phyloP scores from a whole-genome alignment of 768 basidiomycete genomes.

The Trametes maxima region DNA sequence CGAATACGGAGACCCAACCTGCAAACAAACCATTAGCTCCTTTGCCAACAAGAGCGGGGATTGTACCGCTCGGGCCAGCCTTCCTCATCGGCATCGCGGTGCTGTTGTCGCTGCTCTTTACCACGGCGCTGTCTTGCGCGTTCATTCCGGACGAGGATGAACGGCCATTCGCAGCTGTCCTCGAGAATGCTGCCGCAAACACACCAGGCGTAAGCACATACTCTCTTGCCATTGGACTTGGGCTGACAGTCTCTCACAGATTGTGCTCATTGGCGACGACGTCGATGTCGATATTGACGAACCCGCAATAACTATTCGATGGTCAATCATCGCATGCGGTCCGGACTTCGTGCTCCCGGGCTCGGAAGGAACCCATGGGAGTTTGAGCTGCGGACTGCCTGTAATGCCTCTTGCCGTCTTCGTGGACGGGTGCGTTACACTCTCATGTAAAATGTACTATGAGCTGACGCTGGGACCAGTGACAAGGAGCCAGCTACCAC shows the following conservation, averaged over 20 bases:
- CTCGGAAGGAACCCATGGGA: constrained; percentile 50
- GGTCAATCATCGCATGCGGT: constrained; percentile 59
- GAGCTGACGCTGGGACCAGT: constrained; percentile 29
- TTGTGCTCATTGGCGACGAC: constrained; percentile 57
- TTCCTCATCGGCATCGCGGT: constrained; percentile 41
- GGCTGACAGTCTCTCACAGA: constrained; percentile 33
- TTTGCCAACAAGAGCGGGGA: constrained; percentile 21
- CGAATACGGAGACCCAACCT: not conserved
- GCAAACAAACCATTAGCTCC: not conserved
- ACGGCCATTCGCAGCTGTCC: constrained; percentile 42
- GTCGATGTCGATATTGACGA: constrained; percentile 63
- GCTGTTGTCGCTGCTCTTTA: constrained; percentile 51
- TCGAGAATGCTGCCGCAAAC: constrained; percentile 44
- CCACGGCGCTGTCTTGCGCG: constrained; percentile 48
- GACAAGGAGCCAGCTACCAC: constrained; percentile 38
- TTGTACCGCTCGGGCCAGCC: constrained; percentile 31
- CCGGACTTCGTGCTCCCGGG: constrained; percentile 45
- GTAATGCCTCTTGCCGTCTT: constrained; percentile 44
- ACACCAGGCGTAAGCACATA: constrained; percentile 47
- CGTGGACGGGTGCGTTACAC: constrained; percentile 49
- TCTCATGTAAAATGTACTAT: not conserved
- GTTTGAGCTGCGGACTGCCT: constrained; percentile 49
- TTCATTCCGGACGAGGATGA: constrained; percentile 52
- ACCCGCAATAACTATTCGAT: constrained; percentile 55
- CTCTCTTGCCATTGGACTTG: not conserved